These are phyloP conservation scores for Boehmeria nivea DNA, from an alignment of 306 rosid species.

Conservation along the genomic window DNA sequence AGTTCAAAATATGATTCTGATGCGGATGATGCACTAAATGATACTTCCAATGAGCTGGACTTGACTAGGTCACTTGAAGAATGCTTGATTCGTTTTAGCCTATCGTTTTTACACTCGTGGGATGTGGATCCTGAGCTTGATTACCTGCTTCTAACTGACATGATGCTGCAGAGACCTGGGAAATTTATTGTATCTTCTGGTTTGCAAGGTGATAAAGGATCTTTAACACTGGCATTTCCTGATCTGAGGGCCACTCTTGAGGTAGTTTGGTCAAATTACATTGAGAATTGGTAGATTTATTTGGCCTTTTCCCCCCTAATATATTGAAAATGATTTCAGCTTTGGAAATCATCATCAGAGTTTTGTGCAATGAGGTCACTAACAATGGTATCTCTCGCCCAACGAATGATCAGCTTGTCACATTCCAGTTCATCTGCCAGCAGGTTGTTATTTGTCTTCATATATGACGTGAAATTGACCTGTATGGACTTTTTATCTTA, in stretches of 20 bases:
- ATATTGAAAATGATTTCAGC: conserved; percentile 67
- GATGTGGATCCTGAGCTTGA: conserved; percentile 70
- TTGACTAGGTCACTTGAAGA: conserved; percentile 67
- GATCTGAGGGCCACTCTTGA: conserved; percentile 60
- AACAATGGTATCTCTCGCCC: conserved; percentile 95
- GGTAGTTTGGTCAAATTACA: conserved; percentile 46
- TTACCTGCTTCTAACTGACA: conserved; percentile 63
- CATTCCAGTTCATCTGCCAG: conserved; percentile 77
- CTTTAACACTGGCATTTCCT: conserved; percentile 87
- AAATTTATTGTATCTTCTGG: conserved; percentile 74
- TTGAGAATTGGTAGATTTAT: conserved; percentile 32
- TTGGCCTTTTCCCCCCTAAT: conserved; percentile 34
- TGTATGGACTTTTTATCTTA: neutral
- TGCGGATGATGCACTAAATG: conserved; percentile 17
- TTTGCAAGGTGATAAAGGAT: conserved; percentile 89
- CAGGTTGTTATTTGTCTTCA: conserved; percentile 47
- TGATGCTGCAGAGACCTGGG: conserved; percentile 79
- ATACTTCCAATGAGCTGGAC: conserved; percentile 39
- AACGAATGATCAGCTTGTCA: conserved; percentile 78
- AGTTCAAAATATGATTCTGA: conserved; percentile 34
- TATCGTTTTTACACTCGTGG: conserved; percentile 89
- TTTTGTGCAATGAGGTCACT: conserved; percentile 88
- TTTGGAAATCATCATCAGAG: conserved; percentile 89
- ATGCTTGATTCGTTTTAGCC: conserved; percentile 69
- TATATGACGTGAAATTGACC: conserved; percentile 1